A percentile compares a stretch with the other conserved stretches of the same genome.
Conservation (phyloP, 2,329 filamentous ascomycete genomes). For the Epichloe brachyelytri region DNA sequence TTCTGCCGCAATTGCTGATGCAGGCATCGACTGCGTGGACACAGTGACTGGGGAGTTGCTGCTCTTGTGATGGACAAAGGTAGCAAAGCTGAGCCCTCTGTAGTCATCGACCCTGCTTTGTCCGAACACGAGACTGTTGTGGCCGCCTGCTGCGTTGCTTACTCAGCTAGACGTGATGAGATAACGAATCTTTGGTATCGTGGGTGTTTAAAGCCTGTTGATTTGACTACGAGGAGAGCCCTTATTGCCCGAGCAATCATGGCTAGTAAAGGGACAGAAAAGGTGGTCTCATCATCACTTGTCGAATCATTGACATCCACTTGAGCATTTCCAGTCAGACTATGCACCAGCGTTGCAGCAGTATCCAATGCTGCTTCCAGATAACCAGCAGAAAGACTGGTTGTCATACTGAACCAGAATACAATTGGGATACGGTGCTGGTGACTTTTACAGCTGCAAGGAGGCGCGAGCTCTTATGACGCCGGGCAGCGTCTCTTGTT, state of each 20-base stretch:
- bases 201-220: conserved; percentile 41
- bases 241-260: conserved; percentile 28
- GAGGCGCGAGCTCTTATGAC: no score
- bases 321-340: background rate
- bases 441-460: no score
- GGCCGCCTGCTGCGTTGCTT: conserved; percentile 81
- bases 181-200: conserved; percentile 93
- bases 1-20: conserved; percentile 83
- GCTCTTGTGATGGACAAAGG: conserved; percentile 47
- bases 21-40: conserved; percentile 91
- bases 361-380: background rate
- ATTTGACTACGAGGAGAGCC: conserved; percentile 18
- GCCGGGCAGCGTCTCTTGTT: no score
- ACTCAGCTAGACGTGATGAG: conserved; percentile 76
- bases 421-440: no score
- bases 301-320: conserved; percentile 19
- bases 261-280: conserved; percentile 25
- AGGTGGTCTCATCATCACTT: conserved; percentile 20
- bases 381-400: background rate
- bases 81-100: conserved; percentile 22
- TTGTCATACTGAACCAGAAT: background rate
- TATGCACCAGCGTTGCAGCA: background rate
- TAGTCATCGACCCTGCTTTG: conserved; percentile 71
- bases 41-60: conserved; percentile 81
- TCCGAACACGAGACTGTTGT: conserved; percentile 65